Conservation (phyloP, 2,329 filamentous ascomycete genomes). For the Aspergillus unguis region DNA sequence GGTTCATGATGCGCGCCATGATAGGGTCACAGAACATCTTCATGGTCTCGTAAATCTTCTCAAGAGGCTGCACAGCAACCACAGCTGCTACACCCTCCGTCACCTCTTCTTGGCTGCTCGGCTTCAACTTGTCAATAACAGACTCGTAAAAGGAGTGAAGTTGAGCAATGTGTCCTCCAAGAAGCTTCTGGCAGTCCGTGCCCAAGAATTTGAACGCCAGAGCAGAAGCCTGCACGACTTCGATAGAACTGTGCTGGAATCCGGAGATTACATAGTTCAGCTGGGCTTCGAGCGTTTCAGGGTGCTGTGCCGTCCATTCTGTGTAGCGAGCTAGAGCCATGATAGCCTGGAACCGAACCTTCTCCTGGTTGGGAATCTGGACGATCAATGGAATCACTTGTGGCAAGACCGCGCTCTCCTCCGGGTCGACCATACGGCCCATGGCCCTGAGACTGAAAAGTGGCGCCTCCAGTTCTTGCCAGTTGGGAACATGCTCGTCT, state of each 20-base stretch:
- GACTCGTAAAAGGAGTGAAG: constrained; percentile 90
- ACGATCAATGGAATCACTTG: constrained; percentile 91
- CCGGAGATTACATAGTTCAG: constrained; percentile 94
- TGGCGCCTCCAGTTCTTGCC: constrained; percentile 94
- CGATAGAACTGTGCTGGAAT: constrained; percentile 82
- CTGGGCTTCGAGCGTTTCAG: constrained; percentile 86
- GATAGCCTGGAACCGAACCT: constrained; percentile 96
- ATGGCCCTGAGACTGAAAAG: constrained; percentile 94
- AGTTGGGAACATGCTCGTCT: constrained; percentile 75
- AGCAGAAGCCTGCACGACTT: constrained; percentile 87
- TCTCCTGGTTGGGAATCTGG: constrained; percentile 92
- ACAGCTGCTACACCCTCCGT: constrained; percentile 94
- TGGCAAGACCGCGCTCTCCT: constrained; percentile 81
- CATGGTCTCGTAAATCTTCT: constrained; percentile 77
- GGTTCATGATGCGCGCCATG: constrained; percentile 76
- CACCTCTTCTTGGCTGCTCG: constrained; percentile 87
- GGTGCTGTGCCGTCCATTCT: constrained; percentile 93
- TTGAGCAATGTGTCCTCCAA: constrained; percentile 78
- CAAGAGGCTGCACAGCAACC: constrained; percentile 76
- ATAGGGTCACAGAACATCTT: constrained; percentile 93
- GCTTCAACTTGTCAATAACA: constrained; percentile 79
- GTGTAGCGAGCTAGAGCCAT: constrained; percentile 97
- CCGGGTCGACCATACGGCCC: constrained; percentile 89
- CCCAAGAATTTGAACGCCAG: constrained; percentile 97
- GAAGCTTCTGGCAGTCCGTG: constrained; percentile 82